These are phyloP conservation scores for Raffaelea deltoideospora DNA, from an alignment of 2,329 filamentous ascomycete genomes.

Conservation along the genomic window DNA sequence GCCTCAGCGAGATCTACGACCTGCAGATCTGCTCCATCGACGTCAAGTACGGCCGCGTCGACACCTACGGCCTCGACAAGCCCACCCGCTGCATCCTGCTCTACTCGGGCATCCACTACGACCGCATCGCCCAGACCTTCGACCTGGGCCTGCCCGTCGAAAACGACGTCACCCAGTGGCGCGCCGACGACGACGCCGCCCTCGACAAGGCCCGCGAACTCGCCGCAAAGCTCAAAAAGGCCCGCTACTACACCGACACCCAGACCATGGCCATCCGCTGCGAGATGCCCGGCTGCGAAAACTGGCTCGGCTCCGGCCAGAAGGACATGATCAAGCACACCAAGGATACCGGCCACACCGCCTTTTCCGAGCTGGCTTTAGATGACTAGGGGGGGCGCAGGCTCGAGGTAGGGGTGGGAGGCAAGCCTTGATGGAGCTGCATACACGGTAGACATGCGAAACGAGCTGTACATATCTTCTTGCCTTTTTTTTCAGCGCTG, in stretches of 20 bases:
- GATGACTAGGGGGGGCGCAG: slow-evolving; percentile 1
- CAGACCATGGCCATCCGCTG: slow-evolving; percentile 66
- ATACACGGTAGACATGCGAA: too few relatives aligned
- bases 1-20: slow-evolving; percentile 70
- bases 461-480: too few relatives aligned
- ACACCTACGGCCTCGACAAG: slow-evolving; percentile 65
- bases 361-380: slow-evolving; percentile 19
- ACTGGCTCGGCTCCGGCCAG: slow-evolving; percentile 53
- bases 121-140: slow-evolving; percentile 63
- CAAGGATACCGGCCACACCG: slow-evolving; percentile 41
- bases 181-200: slow-evolving; percentile 43
- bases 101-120: slow-evolving; percentile 89
- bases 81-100: slow-evolving; percentile 61
- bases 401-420: too few relatives aligned
- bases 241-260: slow-evolving; percentile 82
- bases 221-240: slow-evolving; percentile 47
- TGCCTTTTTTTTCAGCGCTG: too few relatives aligned
- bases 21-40: slow-evolving; percentile 78
- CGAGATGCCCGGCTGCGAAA: slow-evolving; percentile 43
- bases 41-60: slow-evolving; percentile 43
- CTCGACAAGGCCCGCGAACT: slow-evolving; percentile 53
- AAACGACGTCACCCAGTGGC: slow-evolving; percentile 52
- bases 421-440: too few relatives aligned
- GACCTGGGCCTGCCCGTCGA: slow-evolving; percentile 49
- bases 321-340: slow-evolving; percentile 47